Evolutionary conservation across 1,284 basidiomycete species (phyloP).

Genomic region (Cutaneotrichosporon sp.): DNA sequence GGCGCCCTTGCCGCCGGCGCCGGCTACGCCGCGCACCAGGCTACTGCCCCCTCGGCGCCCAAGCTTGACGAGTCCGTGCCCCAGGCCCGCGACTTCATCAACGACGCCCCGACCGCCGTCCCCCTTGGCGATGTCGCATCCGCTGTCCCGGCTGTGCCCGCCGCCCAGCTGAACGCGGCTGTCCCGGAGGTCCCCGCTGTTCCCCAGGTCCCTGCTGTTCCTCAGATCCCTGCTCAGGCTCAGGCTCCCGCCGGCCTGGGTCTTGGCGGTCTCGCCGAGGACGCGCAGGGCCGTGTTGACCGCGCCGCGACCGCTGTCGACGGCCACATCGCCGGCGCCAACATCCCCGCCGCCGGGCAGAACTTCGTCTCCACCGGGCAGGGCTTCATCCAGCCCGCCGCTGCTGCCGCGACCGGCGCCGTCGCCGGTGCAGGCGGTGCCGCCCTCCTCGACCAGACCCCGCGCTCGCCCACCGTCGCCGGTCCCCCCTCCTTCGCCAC

Average conservation of each 20-base stretch:
- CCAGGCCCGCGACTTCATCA: slow-evolving; percentile 1
- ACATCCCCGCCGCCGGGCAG: neutral
- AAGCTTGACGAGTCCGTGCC: neutral
- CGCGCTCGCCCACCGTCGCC: slow-evolving; percentile 2
- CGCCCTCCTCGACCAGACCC: neutral
- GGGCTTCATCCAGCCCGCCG: neutral
- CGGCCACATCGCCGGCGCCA: neutral
- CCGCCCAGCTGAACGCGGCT: neutral
- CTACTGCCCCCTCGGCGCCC: neutral
- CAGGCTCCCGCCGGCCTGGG: neutral
- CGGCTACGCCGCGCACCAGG: neutral
- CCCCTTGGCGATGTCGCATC: neutral
- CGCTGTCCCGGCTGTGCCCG: neutral
- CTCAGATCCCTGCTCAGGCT: neutral
- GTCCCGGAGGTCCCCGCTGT: neutral
- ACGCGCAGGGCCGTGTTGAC: neutral
- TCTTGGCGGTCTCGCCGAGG: neutral
- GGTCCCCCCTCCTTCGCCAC: slow-evolving; percentile 1
- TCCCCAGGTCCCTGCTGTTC: neutral
- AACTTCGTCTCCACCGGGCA: neutral
- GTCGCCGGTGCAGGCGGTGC: slow-evolving; percentile 1
- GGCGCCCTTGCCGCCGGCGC: neutral
- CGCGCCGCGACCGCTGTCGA: neutral
- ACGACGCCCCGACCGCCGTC: neutral
- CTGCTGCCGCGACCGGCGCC: neutral